These are phyloP conservation scores for Fusarium nurragi DNA, from an alignment of 2,329 filamentous ascomycete genomes.

Conservation along the genomic window DNA sequence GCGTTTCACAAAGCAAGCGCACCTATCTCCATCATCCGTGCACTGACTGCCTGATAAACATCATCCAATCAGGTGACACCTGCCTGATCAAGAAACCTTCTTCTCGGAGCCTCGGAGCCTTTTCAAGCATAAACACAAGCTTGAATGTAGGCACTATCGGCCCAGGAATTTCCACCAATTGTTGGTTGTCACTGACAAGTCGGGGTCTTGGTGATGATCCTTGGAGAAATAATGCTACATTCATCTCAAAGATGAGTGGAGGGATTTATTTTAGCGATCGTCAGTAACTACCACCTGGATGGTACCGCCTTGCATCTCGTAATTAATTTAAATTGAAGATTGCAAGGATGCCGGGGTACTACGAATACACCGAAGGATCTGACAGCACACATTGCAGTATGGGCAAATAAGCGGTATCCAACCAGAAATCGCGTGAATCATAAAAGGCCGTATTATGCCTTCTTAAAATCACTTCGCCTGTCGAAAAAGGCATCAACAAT, in stretches of 20 bases:
- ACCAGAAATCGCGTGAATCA: neutral
- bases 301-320: neutral
- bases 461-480: neutral
- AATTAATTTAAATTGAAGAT: neutral
- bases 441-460: neutral
- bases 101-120: slow-evolving; percentile 6
- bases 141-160: neutral
- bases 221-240: neutral
- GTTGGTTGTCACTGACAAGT: neutral
- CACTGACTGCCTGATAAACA: neutral
- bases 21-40: slow-evolving; percentile 1
- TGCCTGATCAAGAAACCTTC: neutral
- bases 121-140: slow-evolving; percentile 24
- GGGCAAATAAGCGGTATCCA: rapidly evolving
- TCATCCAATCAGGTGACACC: neutral
- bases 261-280: neutral
- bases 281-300: neutral
- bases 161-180: slow-evolving; percentile 10
- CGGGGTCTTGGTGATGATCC: neutral
- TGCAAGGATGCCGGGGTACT: too few relatives aligned
- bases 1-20: neutral
- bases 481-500: neutral
- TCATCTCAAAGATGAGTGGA: neutral
- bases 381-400: neutral
- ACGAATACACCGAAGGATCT: neutral